Evolutionary conservation across 305 asterid species (phyloP).

Genomic region (Rubia peregrina): DNA sequence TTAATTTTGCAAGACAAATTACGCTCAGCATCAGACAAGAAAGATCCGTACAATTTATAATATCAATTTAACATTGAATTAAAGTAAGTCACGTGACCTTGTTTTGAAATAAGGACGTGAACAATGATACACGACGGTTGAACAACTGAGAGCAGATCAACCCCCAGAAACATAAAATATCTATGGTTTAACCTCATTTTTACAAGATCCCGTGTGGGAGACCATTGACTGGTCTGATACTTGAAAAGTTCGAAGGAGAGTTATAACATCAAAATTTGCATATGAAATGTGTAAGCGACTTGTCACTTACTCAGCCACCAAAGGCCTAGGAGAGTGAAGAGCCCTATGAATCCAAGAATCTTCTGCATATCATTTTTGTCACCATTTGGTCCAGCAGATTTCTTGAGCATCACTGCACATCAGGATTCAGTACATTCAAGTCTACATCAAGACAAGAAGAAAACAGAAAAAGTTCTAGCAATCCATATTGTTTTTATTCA

Average conservation of each 20-base stretch:
- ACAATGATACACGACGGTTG: neutral
- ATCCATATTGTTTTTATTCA: neutral
- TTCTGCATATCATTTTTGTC: slow-evolving; percentile 60
- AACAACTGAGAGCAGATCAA: neutral
- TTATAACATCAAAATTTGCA: slow-evolving; percentile 8
- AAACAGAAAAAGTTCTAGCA: neutral
- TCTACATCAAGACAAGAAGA: slow-evolving; percentile 8
- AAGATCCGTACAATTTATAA: neutral
- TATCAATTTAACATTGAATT: neutral
- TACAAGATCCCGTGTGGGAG: neutral
- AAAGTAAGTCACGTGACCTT: neutral
- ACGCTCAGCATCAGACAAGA: neutral
- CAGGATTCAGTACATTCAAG: neutral
- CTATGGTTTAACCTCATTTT: neutral
- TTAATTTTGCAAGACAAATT: neutral
- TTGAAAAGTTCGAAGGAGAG: neutral
- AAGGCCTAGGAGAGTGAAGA: slow-evolving; percentile 53
- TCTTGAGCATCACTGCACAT: slow-evolving; percentile 62
- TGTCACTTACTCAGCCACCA: slow-evolving; percentile 79
- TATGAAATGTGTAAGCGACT: neutral
- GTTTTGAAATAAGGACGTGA: neutral
- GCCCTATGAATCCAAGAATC: slow-evolving; percentile 61
- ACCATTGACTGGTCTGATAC: neutral
- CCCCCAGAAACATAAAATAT: neutral
- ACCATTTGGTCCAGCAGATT: slow-evolving; percentile 60